A percentile compares a stretch with the other conserved stretches of the same genome.
These are phyloP conservation scores for Candida morakotiae DNA, from an alignment of 805 yeast species.

Conservation along the genomic window DNA sequence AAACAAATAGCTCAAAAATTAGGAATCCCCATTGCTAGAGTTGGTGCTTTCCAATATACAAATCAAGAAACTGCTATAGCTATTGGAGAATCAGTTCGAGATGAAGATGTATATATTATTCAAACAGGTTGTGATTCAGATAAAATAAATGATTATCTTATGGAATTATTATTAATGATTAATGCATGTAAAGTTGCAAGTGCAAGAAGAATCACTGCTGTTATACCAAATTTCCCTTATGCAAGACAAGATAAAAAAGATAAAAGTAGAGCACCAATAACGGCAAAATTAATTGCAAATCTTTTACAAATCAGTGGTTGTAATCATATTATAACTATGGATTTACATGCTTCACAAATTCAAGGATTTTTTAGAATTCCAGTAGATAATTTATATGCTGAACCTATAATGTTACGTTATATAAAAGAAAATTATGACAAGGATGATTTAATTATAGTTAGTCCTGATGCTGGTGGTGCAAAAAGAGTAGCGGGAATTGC, in stretches of 20 bases:
- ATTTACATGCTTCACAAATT: conserved; percentile 94
- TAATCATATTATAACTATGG: conserved; percentile 94
- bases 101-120: conserved; percentile 76
- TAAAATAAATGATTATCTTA: conserved; percentile 51
- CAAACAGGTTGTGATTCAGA: conserved; percentile 78
- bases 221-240: conserved; percentile 92
- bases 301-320: conserved; percentile 92
- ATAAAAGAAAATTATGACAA: conserved; percentile 59
- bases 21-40: conserved; percentile 64
- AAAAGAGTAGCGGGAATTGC: conserved; percentile 94
- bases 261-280: conserved; percentile 92
- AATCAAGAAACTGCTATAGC: conserved; percentile 84
- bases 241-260: conserved; percentile 98
- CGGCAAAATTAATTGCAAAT: conserved; percentile 92
- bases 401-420: conserved; percentile 82
- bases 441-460: conserved; percentile 70
- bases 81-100: conserved; percentile 77
- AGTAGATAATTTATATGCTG: conserved; percentile 93
- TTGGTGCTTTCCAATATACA: conserved; percentile 80
- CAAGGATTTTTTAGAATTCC: conserved; percentile 96
- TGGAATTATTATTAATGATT: conserved; percentile 85
- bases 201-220: conserved; percentile 90
- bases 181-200: conserved; percentile 96
- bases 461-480: conserved; percentile 99
- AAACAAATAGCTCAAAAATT: conserved; percentile 62